Conservation (phyloP, 441 rosid species). For the Populus tomentosa region DNA sequence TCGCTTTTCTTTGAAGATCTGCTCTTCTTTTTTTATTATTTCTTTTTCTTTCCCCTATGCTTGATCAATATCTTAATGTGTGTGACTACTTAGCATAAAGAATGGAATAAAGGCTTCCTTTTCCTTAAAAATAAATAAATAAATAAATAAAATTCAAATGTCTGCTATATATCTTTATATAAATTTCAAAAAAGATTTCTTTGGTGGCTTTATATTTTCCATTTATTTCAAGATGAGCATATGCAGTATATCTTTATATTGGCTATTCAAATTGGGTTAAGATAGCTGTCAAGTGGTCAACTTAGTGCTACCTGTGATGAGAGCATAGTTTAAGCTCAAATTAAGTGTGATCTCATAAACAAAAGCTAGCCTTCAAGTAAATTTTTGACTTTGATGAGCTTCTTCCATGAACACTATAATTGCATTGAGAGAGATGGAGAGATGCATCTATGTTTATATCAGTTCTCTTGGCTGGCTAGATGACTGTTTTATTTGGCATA, state of each 20-base stretch:
- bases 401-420: background rate
- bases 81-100: too few relatives aligned
- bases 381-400: background rate
- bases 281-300: background rate
- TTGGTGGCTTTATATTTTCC: background rate
- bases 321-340: background rate
- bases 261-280: background rate
- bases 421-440: background rate
- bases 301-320: background rate
- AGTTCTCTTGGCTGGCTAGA: slow-evolving; percentile 3
- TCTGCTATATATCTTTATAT: too few relatives aligned
- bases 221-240: background rate
- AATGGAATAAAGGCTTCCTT: background rate
- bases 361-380: background rate
- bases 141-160: too few relatives aligned
- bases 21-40: background rate
- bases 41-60: too few relatives aligned
- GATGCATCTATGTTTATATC: background rate
- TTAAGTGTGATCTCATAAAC: background rate
- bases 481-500: slow-evolving; percentile 16
- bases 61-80: background rate
- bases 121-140: background rate
- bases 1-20: background rate
- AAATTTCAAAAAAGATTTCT: background rate
- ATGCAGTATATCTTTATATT: background rate